Percentiles rank a stretch among this genome's conserved stretches.
Conservation (phyloP, 2,329 filamentous ascomycete species). For the Blastomyces silverae region DNA sequence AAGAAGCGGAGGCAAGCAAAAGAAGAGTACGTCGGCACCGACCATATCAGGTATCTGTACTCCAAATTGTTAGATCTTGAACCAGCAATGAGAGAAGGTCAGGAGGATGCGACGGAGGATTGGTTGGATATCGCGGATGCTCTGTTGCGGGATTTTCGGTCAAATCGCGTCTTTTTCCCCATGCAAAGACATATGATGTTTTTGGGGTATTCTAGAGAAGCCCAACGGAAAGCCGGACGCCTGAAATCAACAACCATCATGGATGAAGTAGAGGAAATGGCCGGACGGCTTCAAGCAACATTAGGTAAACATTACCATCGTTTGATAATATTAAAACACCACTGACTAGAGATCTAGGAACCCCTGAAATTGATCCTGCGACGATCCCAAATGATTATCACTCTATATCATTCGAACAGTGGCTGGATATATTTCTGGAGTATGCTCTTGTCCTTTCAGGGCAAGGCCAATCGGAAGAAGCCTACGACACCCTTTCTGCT, state of each 20-base stretch:
- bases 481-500: conserved; percentile 72
- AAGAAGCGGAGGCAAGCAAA: conserved; percentile 25
- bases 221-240: conserved; percentile 34
- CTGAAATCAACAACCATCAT: conserved; percentile 35
- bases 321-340: background rate
- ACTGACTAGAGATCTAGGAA: conserved; percentile 14
- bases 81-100: conserved; percentile 44
- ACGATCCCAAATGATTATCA: conserved; percentile 55
- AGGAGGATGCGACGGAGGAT: conserved; percentile 46
- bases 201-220: conserved; percentile 43
- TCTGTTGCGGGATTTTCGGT: conserved; percentile 55
- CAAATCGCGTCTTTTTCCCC: conserved; percentile 55
- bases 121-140: conserved; percentile 55
- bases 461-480: conserved; percentile 59
- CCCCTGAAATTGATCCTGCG: conserved; percentile 16
- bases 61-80: conserved; percentile 44
- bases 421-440: conserved; percentile 85
- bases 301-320: conserved; percentile 31
- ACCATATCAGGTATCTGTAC: conserved; percentile 43
- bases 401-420: conserved; percentile 71
- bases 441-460: conserved; percentile 72
- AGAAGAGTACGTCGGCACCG: conserved; percentile 28
- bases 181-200: conserved; percentile 47
- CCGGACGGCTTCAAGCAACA: conserved; percentile 39
- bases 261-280: conserved; percentile 41